Conservation (phyloP, 192 early-diverging fungal genomes). For the Coemansia asiatica region DNA sequence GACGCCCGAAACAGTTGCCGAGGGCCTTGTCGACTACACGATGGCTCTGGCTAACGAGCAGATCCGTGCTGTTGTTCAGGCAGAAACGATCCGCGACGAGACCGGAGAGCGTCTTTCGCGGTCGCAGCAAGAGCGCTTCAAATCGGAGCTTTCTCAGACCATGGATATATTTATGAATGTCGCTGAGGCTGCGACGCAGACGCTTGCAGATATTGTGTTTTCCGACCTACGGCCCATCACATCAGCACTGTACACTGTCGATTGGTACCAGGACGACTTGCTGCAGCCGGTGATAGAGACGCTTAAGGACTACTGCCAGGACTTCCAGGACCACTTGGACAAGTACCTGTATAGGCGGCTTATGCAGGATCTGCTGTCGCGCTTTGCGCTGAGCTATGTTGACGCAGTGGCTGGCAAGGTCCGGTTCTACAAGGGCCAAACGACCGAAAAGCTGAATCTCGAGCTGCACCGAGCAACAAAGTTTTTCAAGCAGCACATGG, state of each 20-base stretch:
- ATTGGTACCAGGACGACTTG: conserved; percentile 92
- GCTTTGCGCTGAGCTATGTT: conserved; percentile 80
- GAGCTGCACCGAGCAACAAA: conserved; percentile 73
- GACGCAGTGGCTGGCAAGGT: conserved; percentile 68
- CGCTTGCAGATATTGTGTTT: conserved; percentile 83
- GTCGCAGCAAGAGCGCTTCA: conserved; percentile 63
- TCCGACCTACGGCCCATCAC: conserved; percentile 79
- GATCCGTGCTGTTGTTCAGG: conserved; percentile 86
- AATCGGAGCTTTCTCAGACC: conserved; percentile 65
- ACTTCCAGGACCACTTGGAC: conserved; percentile 84
- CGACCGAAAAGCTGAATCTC: conserved; percentile 67
- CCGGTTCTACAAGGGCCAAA: conserved; percentile 67
- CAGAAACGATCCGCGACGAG: conserved; percentile 70
- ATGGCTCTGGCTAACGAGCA: conserved; percentile 96
- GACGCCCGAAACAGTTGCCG: conserved; percentile 69
- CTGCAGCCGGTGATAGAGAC: conserved; percentile 88
- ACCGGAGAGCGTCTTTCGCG: conserved; percentile 60
- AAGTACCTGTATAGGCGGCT: conserved; percentile 87
- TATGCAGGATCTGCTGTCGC: conserved; percentile 82
- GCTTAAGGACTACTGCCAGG: conserved; percentile 90
- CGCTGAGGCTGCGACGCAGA: conserved; percentile 70
- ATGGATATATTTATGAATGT: conserved; percentile 92
- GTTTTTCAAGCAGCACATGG: conserved; percentile 79
- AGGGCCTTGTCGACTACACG: conserved; percentile 91
- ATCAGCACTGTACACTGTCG: conserved; percentile 67